Evolutionary conservation across 179 eudicot species (phyloP).

Genomic region (Vitellaria paradoxa): DNA sequence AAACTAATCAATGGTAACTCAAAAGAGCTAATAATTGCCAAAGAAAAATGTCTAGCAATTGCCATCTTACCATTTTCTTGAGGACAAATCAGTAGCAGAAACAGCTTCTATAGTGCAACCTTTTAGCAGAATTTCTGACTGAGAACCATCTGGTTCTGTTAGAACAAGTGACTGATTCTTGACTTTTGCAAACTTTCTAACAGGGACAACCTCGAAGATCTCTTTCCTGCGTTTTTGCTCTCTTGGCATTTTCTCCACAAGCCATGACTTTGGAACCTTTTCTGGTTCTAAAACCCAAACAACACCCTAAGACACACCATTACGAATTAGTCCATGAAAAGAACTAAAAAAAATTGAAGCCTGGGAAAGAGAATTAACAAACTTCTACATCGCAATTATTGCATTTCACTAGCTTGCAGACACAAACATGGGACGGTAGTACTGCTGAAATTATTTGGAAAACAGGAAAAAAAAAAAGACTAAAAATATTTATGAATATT

Average conservation of each 20-base stretch:
- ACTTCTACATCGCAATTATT: background rate
- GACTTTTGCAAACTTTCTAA: slow-evolving; percentile 64
- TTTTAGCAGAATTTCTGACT: slow-evolving; percentile 49
- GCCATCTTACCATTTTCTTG: slow-evolving; percentile 77
- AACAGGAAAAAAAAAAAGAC: background rate
- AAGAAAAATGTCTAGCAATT: slow-evolving; percentile 8
- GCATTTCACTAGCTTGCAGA: background rate
- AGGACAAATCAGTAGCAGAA: slow-evolving; percentile 68
- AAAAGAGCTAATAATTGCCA: background rate
- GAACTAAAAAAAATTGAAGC: slow-evolving; percentile 7
- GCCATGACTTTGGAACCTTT: slow-evolving; percentile 50
- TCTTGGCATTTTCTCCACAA: slow-evolving; percentile 28
- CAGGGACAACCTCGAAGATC: slow-evolving; percentile 73
- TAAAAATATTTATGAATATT: background rate
- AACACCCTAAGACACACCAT: slow-evolving; percentile 51
- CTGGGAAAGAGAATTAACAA: background rate
- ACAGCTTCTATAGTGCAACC: slow-evolving; percentile 78
- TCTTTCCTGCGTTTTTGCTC: slow-evolving; percentile 63
- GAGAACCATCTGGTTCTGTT: slow-evolving; percentile 63
- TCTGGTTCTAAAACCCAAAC: slow-evolving; percentile 81
- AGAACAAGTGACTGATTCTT: slow-evolving; percentile 63
- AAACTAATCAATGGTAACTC: background rate
- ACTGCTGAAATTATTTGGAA: background rate
- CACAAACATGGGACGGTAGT: background rate
- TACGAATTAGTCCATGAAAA: background rate